Evolutionary conservation across 2,329 filamentous ascomycete species (phyloP), one percentile per base, ranked within the genome.

Genomic region (Penicillium sp.): DNA sequence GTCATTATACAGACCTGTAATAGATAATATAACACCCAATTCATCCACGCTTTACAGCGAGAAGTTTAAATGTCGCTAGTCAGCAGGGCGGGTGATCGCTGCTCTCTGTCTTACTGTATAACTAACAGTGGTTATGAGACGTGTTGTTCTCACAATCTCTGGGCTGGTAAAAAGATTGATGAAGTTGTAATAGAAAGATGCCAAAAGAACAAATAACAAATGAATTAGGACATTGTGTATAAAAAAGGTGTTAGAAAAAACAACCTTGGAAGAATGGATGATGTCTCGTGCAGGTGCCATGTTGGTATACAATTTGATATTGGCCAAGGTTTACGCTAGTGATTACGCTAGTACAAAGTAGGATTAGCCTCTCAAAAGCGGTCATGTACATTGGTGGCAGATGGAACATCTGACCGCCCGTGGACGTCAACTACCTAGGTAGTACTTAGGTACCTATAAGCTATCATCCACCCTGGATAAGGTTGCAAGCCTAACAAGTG

Each of bases 331-430:
- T 52, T 8, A 35, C 38, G 40, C 50, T 54, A 54, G 17, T 38
- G 5, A 13, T 5, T 1, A 27, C 6, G 41, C 50, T 53, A 53
- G 4, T 6, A 10, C 29, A 2, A 4, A 47, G 3, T 53, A 1
- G 7, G n/a, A 27, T 9, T 42, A 40, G 52, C 19, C 1, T 17
- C 2, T 33, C 0, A 4, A 50, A 50, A 10, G 52, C 52, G 52
- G 52, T 54, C 35, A 49, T 15, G 8, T 5, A 17, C 13, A 25
- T n/a, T 31, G n/a, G 8, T 38, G 51, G 51, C 45, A 54, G 52
- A 54, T 40, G 6, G n/a, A 45, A 15, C n/a, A 17, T 29, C 35
- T 41, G 52, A 54, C 52, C 52, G 52, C 52, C 43, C 21, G 9
- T n/a, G 27, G 19, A 54, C 43, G 35, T 41, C 52, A 49, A 35